Evolutionary conservation across 2,329 filamentous ascomycete genomes (phyloP).

Genomic region (Orbilia brochopaga): DNA sequence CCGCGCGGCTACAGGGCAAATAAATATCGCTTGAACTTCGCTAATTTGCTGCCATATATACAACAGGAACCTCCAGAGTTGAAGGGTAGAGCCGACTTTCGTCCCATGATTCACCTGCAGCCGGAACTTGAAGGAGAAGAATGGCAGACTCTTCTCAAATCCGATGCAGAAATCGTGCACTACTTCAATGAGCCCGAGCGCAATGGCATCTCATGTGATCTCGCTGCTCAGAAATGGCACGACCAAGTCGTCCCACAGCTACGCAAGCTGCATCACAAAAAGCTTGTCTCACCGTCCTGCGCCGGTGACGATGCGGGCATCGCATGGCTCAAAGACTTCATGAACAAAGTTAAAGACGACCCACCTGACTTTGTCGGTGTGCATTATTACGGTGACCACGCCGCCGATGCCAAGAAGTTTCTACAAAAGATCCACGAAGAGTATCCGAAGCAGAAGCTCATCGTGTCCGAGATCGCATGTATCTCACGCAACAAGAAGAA

Average conservation of each 20-base stretch:
- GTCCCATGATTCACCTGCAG: slow-evolving; percentile 60
- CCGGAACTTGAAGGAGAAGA: slow-evolving; percentile 58
- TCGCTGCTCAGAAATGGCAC: slow-evolving; percentile 59
- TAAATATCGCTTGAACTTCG: background rate
- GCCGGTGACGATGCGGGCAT: slow-evolving; percentile 58
- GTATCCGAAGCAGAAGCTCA: slow-evolving; percentile 57
- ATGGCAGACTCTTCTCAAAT: slow-evolving; percentile 57
- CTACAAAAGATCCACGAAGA: slow-evolving; percentile 57
- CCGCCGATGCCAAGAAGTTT: slow-evolving; percentile 57
- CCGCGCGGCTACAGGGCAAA: background rate
- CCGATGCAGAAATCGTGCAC: slow-evolving; percentile 58
- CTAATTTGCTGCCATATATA: background rate
- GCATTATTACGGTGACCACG: slow-evolving; percentile 60
- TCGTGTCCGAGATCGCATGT: slow-evolving; percentile 60
- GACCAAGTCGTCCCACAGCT: slow-evolving; percentile 58
- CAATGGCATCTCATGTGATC: slow-evolving; percentile 56
- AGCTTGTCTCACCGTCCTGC: slow-evolving; percentile 59
- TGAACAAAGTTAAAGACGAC: slow-evolving; percentile 57
- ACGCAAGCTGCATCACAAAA: slow-evolving; percentile 56
- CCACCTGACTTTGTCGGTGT: slow-evolving; percentile 60
- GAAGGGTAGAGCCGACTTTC: slow-evolving; percentile 57
- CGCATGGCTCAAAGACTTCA: slow-evolving; percentile 60
- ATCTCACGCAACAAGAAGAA: slow-evolving; percentile 58
- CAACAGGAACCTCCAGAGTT: slow-evolving; percentile 57
- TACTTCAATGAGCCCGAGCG: slow-evolving; percentile 62